These are phyloP conservation scores for Leccinum ochraceum DNA, from an alignment of 768 basidiomycete genomes.

Conservation along the genomic window DNA sequence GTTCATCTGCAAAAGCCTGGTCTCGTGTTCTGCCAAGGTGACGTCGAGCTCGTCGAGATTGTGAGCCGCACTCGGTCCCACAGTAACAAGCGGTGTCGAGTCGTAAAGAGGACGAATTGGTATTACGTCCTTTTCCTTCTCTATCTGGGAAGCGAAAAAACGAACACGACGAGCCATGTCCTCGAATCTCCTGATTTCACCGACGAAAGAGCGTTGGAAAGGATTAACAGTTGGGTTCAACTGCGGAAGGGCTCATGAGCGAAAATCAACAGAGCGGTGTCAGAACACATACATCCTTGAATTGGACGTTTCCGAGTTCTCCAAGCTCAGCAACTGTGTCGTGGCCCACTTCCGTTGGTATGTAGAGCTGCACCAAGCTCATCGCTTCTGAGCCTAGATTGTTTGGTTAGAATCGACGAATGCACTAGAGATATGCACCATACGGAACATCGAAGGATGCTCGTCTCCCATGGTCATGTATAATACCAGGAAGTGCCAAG, in stretches of 20 bases:
- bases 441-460: slow-evolving; percentile 85
- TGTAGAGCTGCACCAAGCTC: slow-evolving; percentile 96
- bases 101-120: slow-evolving; percentile 85
- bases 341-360: slow-evolving; percentile 96
- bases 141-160: slow-evolving; percentile 85
- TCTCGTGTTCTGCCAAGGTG: slow-evolving; percentile 84
- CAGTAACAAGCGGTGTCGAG: slow-evolving; percentile 81
- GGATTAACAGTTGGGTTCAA: slow-evolving; percentile 94
- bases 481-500: slow-evolving; percentile 1
- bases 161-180: slow-evolving; percentile 95
- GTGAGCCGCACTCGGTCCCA: slow-evolving; percentile 91
- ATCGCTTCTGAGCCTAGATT: slow-evolving; percentile 89
- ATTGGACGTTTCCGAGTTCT: slow-evolving; percentile 93
- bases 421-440: slow-evolving; percentile 1
- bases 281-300: slow-evolving; percentile 82
- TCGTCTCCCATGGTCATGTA: slow-evolving; percentile 62
- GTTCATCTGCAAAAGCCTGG: slow-evolving; percentile 86
- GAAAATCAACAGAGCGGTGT: background rate
- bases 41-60: slow-evolving; percentile 92
- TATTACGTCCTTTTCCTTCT: slow-evolving; percentile 80
- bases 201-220: slow-evolving; percentile 97
- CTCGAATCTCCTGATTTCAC: slow-evolving; percentile 91
- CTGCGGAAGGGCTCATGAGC: slow-evolving; percentile 41
- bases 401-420: slow-evolving; percentile 6
- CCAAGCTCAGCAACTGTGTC: slow-evolving; percentile 95